phyloP scores from a whole-genome alignment of 805 yeast species.

The Wickerhamomyces silvicola region DNA sequence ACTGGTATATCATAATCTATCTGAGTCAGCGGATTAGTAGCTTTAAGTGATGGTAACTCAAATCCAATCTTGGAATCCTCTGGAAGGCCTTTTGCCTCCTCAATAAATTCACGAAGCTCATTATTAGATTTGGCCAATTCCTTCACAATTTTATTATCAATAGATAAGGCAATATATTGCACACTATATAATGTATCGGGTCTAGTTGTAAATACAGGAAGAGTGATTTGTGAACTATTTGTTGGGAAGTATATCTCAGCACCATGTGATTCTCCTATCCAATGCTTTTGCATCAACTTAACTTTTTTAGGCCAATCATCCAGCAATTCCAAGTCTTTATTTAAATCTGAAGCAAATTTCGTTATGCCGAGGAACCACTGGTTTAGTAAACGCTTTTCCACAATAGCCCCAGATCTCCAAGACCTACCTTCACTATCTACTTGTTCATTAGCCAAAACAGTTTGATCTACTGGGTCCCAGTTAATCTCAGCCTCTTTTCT shows the following conservation, averaged over 20 bases:
- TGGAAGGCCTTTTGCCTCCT: conserved; percentile 27
- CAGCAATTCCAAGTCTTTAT: conserved; percentile 55
- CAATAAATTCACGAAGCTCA: conserved; percentile 41
- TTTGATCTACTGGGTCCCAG: conserved; percentile 96
- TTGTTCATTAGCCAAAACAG: conserved; percentile 95
- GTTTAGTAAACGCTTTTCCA: conserved; percentile 70
- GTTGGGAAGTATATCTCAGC: conserved; percentile 54
- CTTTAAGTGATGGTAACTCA: conserved; percentile 36
- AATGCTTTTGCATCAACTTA: conserved; percentile 81
- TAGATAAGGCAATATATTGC: conserved; percentile 74
- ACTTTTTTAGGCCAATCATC: conserved; percentile 86
- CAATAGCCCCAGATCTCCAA: conserved; percentile 96
- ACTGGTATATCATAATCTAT: conserved; percentile 50
- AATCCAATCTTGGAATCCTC: conserved; percentile 58
- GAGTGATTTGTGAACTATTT: conserved; percentile 13
- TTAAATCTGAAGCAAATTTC: conserved; percentile 62
- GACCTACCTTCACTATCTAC: conserved; percentile 87
- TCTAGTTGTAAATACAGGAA: conserved; percentile 76
- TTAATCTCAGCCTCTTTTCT: conserved; percentile 83
- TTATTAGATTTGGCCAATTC: conserved; percentile 31
- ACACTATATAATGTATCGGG: conserved; percentile 84
- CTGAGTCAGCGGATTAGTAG: conserved; percentile 53
- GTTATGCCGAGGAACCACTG: conserved; percentile 97
- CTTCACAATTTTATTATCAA: conserved; percentile 57
- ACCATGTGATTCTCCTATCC: conserved; percentile 91